phyloP scores from a whole-genome alignment of 495 filamentous ascomycete genomes.

The Neurospora terricola region DNA sequence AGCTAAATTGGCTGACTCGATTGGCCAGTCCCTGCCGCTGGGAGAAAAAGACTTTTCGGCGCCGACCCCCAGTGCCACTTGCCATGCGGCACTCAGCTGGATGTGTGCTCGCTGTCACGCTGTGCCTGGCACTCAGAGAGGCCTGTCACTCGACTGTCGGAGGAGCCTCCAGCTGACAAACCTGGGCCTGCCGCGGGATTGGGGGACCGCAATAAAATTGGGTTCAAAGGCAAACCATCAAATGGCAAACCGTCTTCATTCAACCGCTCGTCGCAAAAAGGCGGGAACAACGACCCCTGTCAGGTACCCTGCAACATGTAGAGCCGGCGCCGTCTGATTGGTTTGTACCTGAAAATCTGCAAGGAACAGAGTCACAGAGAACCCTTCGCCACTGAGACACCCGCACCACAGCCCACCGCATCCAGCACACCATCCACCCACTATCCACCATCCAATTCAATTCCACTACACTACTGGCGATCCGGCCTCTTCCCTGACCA shows the following conservation, averaged over 20 bases:
- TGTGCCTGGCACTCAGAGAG: background rate
- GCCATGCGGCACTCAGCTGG: background rate
- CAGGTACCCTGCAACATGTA: constrained; percentile 6
- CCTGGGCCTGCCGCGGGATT: background rate
- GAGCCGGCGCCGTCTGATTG: constrained; percentile 2
- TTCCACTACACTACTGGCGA: background rate
- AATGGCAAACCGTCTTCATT: background rate
- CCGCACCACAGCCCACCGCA: background rate
- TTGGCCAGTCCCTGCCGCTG: background rate
- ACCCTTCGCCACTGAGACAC: constrained; percentile 3
- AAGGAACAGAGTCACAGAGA: constrained; percentile 15
- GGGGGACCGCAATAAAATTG: background rate
- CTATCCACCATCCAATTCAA: background rate
- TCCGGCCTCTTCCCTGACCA: background rate
- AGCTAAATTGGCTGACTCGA: background rate
- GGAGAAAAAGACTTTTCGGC: background rate
- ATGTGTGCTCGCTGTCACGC: background rate
- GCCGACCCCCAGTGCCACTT: background rate
- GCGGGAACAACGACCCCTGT: background rate
- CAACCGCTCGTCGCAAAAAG: background rate
- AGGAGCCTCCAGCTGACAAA: background rate
- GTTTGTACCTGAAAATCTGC: constrained; percentile 5
- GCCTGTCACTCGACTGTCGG: background rate
- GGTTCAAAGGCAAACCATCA: background rate
- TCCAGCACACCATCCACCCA: background rate